Percentiles rank a stretch among this genome's conserved stretches.
phyloP scores from a whole-genome alignment of 2,329 filamentous ascomycete genomes.

The Colletotrichum sp. region DNA sequence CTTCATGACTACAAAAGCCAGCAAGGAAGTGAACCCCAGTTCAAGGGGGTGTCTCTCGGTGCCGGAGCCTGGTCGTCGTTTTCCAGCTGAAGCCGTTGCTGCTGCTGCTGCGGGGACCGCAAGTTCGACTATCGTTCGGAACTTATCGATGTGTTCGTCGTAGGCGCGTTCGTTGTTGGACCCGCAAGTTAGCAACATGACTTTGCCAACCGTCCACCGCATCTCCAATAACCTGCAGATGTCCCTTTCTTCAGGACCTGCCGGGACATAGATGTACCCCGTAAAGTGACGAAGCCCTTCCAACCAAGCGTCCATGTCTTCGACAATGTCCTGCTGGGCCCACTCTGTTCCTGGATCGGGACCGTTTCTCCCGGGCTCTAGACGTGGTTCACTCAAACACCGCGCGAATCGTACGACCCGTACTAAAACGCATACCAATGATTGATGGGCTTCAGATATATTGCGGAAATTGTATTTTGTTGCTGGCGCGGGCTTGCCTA shows the following conservation, averaged over 20 bases:
- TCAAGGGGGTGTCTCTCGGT: not conserved
- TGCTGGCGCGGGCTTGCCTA: not conserved
- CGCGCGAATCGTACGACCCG: slow-evolving; percentile 32
- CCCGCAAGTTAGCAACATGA: not conserved
- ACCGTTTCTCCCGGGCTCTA: not conserved
- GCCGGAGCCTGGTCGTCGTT: not conserved
- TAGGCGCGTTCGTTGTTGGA: slow-evolving; percentile 22
- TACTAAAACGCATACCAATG: slow-evolving; percentile 28
- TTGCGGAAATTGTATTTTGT: not conserved
- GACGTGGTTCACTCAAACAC: slow-evolving; percentile 23
- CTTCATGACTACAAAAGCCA: not conserved
- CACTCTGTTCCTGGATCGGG: not conserved
- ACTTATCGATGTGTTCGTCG: slow-evolving; percentile 32
- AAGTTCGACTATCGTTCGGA: slow-evolving; percentile 13
- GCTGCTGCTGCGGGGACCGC: not conserved
- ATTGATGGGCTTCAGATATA: slow-evolving; percentile 31
- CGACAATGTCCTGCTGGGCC: not conserved
- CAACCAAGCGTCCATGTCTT: not conserved
- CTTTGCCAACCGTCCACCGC: not conserved
- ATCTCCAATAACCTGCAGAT: not conserved
- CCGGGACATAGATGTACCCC: not conserved
- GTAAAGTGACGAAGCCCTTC: not conserved
- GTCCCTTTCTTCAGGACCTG: not conserved
- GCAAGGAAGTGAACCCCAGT: not conserved
- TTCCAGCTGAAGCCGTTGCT: not conserved